Evolutionary conservation across 108 stramenopile genomes (phyloP), one percentile per base, ranked within the genome.

Genomic region (Skeletonema costatum): DNA sequence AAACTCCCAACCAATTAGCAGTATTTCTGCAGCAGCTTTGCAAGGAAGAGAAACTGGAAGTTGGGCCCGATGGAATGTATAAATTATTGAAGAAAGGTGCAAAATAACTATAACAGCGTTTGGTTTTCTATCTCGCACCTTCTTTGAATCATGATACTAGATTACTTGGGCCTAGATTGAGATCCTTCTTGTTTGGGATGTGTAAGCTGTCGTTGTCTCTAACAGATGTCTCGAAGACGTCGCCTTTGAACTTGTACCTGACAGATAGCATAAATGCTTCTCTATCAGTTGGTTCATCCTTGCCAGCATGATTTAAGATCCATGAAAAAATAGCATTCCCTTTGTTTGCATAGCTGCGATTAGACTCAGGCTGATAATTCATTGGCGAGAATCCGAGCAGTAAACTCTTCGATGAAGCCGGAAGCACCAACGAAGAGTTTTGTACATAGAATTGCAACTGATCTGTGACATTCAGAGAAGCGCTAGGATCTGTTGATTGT

Each of bases 1-100:
- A 93, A 78, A 96, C 92, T 9, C 86, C 90, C 5, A 89, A 85
- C 63, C 92, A 96, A 70, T 73, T 96, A 50, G 80, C 79, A 11
- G 67, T 79, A 64, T 88, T 96, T 69, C 75, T 96, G 78, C 88
- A 93, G 53, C 80, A 90, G 41, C 81, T 96, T 38, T 92, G 91
- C 74, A 87, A 84, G 60, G 80, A 92, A 60, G 93, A 96, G 60
- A 91, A 88, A 53, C 72, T 96, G 53, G 95, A 96, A 74, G 92
- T 91, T 64, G 90, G 90, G 29, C 89, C 94, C 1, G 91, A 93
- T 80, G 95, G 95, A 19, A 86, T 93, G 86, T 96, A 93, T 82
- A 90, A 89, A 60, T 38, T 95, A 30, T 76, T 91, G 71, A 91
- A 91, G 53, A 92, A 71, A 60, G 71, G 56, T 71, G 77, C 68